Evolutionary conservation across 148 eudicot species (phyloP).

Genomic region (Fallopia convolvulus): DNA sequence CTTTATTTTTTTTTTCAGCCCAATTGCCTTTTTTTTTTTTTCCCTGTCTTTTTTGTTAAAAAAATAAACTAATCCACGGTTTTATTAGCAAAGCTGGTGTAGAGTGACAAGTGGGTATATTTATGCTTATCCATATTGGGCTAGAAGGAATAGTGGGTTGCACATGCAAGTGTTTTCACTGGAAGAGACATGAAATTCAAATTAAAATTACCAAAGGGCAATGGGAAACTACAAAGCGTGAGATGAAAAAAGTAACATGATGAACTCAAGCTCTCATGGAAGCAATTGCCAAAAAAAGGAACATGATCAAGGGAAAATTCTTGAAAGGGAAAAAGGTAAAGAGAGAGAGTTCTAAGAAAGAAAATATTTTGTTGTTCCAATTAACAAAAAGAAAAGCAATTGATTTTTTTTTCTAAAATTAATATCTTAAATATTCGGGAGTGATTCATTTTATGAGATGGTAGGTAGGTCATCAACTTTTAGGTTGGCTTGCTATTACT

Average conservation of each 20-base stretch:
- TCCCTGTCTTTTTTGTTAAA: no score
- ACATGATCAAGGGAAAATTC: neutral
- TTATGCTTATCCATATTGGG: neutral
- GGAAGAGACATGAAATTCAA: neutral
- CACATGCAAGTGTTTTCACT: neutral
- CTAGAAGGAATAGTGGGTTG: neutral
- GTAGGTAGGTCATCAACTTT: neutral
- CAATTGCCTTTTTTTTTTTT: neutral
- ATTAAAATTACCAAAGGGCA: neutral
- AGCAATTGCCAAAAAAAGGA: neutral
- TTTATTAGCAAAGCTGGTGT: neutral
- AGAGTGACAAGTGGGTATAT: slow-evolving; percentile 5
- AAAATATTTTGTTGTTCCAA: neutral
- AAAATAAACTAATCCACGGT: neutral
- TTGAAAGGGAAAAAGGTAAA: neutral
- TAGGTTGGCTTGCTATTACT: neutral
- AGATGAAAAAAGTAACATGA: neutral
- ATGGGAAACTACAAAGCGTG: slow-evolving; percentile 3
- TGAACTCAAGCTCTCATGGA: neutral
- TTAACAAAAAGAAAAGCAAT: neutral
- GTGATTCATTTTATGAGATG: neutral
- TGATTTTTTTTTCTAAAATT: neutral
- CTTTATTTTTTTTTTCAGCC: neutral
- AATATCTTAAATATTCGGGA: neutral
- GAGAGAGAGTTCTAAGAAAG: neutral